These are phyloP conservation scores for Amniculicola lignicola DNA, from an alignment of 495 filamentous ascomycete genomes.

Conservation along the genomic window DNA sequence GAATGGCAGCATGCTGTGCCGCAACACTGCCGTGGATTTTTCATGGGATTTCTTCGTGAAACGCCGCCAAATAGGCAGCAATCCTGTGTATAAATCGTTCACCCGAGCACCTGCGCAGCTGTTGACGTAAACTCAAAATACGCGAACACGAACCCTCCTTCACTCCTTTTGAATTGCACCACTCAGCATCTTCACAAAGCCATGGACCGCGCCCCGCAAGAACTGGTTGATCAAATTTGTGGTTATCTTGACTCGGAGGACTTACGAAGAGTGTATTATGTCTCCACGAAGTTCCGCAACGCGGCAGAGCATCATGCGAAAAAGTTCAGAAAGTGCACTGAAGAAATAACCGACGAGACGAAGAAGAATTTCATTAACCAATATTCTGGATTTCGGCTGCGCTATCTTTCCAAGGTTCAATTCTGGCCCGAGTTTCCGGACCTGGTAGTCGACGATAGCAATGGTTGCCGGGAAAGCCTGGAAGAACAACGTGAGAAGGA, in stretches of 20 bases:
- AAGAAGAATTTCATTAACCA: background rate
- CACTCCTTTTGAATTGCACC: too few relatives aligned
- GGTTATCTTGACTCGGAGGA: background rate
- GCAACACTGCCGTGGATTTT: too few relatives aligned
- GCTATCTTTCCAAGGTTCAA: background rate
- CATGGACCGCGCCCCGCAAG: conserved; percentile 9
- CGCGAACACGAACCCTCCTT: too few relatives aligned
- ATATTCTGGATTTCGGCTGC: background rate
- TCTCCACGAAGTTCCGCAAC: background rate
- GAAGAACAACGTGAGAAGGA: conserved; percentile 3
- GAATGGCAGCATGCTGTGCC: too few relatives aligned
- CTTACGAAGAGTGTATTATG: background rate
- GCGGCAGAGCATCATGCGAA: conserved; percentile 1
- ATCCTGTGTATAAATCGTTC: too few relatives aligned
- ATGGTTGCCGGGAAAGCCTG: background rate
- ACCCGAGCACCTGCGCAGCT: too few relatives aligned
- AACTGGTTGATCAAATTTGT: conserved; percentile 9
- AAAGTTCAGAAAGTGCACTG: background rate
- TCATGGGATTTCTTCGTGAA: too few relatives aligned
- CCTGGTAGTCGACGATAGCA: background rate
- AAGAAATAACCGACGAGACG: background rate
- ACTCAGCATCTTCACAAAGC: background rate
- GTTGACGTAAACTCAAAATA: too few relatives aligned
- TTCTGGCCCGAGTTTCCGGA: background rate
- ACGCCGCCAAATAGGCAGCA: too few relatives aligned